Base-by-base conservation (phyloP, 441 rosid genomes). In the Populus hybrid region DNA sequence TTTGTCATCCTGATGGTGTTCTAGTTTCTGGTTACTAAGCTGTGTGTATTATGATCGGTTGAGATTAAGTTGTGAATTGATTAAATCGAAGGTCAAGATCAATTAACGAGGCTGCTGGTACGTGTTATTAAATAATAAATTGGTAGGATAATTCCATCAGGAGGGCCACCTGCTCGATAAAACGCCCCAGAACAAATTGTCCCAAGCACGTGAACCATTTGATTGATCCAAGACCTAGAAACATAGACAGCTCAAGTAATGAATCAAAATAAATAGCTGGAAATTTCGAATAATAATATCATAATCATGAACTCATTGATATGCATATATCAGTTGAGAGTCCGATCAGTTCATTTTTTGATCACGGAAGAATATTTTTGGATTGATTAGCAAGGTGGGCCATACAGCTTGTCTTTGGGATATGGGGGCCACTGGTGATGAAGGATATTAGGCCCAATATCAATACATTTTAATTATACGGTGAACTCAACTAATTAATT, bases 381-480 rank as follows among this genome's bases (percentile, higher is more conserved):
- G 82, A 77, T 76, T 70, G 70, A 78, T 75, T 71, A 16, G 5
- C 36, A 30, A 40, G 64, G 76, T 28, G 77, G 84, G 74, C 67
- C 81, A 16, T 2, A n/a, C 5, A 16, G 67, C 28, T 76, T 77
- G 75, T 73, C 80, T 53, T 59, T 23, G 75, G 21, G 21, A 6
- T 46, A 9, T 50, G 75, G 86, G 85, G 74, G 32, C 86, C 84
- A 83, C 85, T 65, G 84, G 83, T 86, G 82, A 84, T 84, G 83
- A 72, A 80, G 71, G 72, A 71, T 68, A 77, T 53, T 72, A 66
- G 80, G 71, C 28, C 83, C 81, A 72, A 82, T 76, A 69, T 69
- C 28, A 12, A 70, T 21, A 23, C n/a, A 14, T 32, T 24, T 66
- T 28, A 28, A 28, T 28, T 24, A 16, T 69, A 6, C n/a, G 66